Conservation (phyloP, 1,139 yeast species). For the Geotrichum australiense region DNA sequence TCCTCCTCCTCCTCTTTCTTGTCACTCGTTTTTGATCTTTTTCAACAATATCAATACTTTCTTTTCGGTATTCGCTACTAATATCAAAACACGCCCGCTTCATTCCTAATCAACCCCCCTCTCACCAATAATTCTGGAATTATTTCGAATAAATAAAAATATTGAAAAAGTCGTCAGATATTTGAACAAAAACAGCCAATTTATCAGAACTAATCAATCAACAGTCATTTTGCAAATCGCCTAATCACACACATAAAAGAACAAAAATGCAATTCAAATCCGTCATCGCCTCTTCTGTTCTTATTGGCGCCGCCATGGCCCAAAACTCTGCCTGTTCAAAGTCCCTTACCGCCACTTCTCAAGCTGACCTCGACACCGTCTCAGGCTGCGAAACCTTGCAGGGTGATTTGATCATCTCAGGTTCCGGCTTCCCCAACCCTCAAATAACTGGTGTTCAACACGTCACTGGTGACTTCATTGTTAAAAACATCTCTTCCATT, state of each 20-base stretch:
- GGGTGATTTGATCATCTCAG: conserved; percentile 66
- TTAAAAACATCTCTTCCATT: conserved; percentile 60
- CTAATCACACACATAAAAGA: background rate
- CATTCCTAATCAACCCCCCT: too few relatives aligned
- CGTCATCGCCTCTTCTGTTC: conserved; percentile 9
- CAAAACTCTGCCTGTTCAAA: conserved; percentile 20
- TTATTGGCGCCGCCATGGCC: conserved; percentile 8
- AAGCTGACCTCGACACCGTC: conserved; percentile 67
- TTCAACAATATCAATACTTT: too few relatives aligned
- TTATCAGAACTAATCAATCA: conserved; percentile 9
- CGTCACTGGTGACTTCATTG: conserved; percentile 66
- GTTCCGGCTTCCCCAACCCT: conserved; percentile 39
- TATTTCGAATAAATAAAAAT: too few relatives aligned
- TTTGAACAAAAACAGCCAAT: too few relatives aligned
- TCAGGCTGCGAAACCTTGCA: conserved; percentile 70
- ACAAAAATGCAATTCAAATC: conserved; percentile 8
- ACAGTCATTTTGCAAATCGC: background rate
- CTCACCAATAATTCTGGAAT: too few relatives aligned
- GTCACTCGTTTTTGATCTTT: too few relatives aligned
- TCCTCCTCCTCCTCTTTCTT: background rate
- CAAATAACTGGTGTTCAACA: conserved; percentile 52
- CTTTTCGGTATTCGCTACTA: too few relatives aligned
- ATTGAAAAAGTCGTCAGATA: too few relatives aligned
- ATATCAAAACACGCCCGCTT: too few relatives aligned
- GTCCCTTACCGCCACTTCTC: conserved; percentile 44